Evolutionary conservation across 257 asterid species (phyloP), one percentile per base, ranked within the genome.

Genomic region (Ehretia macrophylla): DNA sequence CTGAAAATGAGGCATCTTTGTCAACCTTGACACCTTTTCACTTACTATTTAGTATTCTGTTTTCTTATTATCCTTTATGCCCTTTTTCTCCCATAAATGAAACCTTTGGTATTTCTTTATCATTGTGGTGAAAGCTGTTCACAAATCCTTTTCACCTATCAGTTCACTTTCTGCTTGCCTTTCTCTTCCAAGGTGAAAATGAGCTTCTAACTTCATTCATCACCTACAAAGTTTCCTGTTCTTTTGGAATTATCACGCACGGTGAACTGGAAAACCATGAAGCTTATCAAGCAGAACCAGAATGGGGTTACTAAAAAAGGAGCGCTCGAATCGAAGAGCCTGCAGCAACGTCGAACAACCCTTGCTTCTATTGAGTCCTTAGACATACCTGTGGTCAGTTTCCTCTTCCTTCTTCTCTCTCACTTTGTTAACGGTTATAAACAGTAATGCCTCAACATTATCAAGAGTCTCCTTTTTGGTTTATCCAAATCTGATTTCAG

Each of bases 321-420:
- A 32, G n/a, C 38, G 14, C 16, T 20, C 8, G 42, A 56, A 52
- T 17, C 49, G 32, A 60, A 17, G 55, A 63, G 52, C 59, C n/a
- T 18, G 32, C 20, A 45, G 11, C 46, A 63, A 38, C 52, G 68
- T 11, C 32, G 56, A 55, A 65, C 67, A 32, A 59, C 77, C 8
- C 77, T 70, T 35, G 75, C 72, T 48, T 68, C 80, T 57, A 56
- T 70, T 52, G 83, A 73, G 55, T 77, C 83, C 51, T 67, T 77
- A n/a, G 70, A 74, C 66, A 76, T 90, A 75, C 78, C 58, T 49
- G 66, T 65, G 38, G 71, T 60, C 37, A 64, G 60, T 37, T 51
- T 21, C 40, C 16, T 58, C 38, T 32, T 40, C 11, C n/a, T 49
- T 8, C 16, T 39, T 8, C 16, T 39, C 59, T 37, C 12, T 55